Conservation (phyloP, 139 green algal species). For the Deuterostichococcus epilithicus region DNA sequence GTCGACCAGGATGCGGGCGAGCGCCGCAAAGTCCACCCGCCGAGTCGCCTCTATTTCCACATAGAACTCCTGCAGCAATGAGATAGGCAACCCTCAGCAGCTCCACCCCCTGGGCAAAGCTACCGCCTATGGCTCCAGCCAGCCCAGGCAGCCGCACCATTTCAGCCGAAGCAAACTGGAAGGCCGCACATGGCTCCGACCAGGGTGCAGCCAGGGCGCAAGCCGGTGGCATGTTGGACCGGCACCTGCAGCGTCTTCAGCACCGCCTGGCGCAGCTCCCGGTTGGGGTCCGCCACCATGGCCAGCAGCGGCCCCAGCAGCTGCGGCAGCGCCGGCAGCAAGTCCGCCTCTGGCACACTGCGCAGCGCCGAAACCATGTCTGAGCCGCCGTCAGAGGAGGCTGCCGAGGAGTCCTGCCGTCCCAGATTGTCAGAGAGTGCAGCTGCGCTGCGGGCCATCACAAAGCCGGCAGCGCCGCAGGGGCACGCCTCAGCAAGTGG, state of each 20-base stretch:
- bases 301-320: constrained; percentile 87
- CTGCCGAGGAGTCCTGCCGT: too few species aligned
- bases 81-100: neutral
- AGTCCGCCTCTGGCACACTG: constrained; percentile 82
- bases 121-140: neutral
- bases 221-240: too few species aligned
- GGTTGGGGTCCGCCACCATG: constrained; percentile 74
- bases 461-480: too few species aligned
- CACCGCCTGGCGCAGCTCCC: constrained; percentile 63
- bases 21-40: constrained; percentile 34
- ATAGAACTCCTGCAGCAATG: constrained; percentile 52
- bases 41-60: constrained; percentile 39
- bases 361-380: constrained; percentile 58
- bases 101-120: neutral
- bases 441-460: too few species aligned
- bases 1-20: constrained; percentile 59
- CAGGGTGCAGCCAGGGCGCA: too few species aligned
- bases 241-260: constrained; percentile 51
- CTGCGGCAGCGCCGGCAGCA: constrained; percentile 82
- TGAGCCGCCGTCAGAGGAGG: too few species aligned
- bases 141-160: neutral
- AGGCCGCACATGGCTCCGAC: neutral
- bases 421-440: too few species aligned
- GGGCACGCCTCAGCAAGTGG: too few species aligned
- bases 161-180: neutral